Conservation (phyloP, 257 asterid species). For the Perilla frutescens region DNA sequence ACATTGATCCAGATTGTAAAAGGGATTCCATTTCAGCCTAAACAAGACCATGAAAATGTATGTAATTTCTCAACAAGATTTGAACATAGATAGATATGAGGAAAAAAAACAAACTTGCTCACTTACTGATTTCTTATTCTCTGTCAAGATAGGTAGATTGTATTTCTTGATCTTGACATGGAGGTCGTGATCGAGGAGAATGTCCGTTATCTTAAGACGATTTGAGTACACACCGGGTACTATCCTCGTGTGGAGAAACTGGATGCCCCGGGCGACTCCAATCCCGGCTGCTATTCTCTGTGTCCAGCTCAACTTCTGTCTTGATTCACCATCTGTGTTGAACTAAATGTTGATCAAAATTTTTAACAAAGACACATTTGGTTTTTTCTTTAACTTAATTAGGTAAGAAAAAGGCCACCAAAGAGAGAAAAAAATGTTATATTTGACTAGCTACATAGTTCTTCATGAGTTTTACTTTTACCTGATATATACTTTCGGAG, state of each 20-base stretch:
- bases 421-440: too few relatives aligned
- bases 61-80: neutral
- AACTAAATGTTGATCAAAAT: too few relatives aligned
- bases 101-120: neutral
- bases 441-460: neutral
- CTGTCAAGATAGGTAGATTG: slow-evolving; percentile 63
- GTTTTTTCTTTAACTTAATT: too few relatives aligned
- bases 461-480: slow-evolving; percentile 16
- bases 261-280: slow-evolving; percentile 77
- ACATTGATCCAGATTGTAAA: slow-evolving; percentile 54
- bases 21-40: slow-evolving; percentile 45
- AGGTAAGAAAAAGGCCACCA: too few relatives aligned
- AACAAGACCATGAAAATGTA: slow-evolving; percentile 7
- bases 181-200: slow-evolving; percentile 67
- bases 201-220: slow-evolving; percentile 66
- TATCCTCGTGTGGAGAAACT: slow-evolving; percentile 85
- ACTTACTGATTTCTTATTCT: slow-evolving; percentile 56
- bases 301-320: slow-evolving; percentile 62
- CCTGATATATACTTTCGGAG: slow-evolving; percentile 71
- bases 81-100: neutral
- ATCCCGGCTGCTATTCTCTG: slow-evolving; percentile 75
- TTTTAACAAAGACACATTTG: too few relatives aligned
- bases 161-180: slow-evolving; percentile 78
- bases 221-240: slow-evolving; percentile 80
- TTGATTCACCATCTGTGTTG: slow-evolving; percentile 46